phyloP scores from a whole-genome alignment of 164 flowering plant genomes.

The Aristolochia fimbriata region DNA sequence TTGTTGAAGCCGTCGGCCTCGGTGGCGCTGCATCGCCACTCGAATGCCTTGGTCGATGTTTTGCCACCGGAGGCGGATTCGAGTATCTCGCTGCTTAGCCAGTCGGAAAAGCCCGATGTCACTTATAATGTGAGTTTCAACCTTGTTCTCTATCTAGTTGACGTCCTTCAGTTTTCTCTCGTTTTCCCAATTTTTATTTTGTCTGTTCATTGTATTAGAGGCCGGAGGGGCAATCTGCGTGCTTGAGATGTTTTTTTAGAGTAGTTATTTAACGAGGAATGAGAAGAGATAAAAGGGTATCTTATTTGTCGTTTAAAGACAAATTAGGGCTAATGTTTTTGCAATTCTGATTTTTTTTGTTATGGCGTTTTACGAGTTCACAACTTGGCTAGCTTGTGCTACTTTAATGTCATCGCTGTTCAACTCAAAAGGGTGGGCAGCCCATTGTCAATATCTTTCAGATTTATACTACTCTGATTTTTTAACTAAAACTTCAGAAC shows the following conservation, averaged over 20 bases:
- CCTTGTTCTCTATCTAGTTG: not conserved
- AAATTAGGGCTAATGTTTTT: not conserved
- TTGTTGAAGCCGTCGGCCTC: slow-evolving; percentile 82
- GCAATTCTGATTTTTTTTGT: not conserved
- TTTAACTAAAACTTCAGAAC: too few relatives aligned
- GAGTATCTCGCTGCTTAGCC: slow-evolving; percentile 83
- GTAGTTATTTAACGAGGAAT: too few relatives aligned
- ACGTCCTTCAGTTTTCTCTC: not conserved
- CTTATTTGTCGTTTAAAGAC: not conserved
- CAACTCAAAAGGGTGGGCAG: too few relatives aligned
- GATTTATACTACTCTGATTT: too few relatives aligned
- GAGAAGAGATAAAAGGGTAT: not conserved
- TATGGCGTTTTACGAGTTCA: not conserved
- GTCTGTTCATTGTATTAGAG: not conserved
- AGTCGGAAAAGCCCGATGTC: slow-evolving; percentile 96
- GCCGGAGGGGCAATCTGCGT: not conserved
- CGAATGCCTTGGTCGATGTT: slow-evolving; percentile 90
- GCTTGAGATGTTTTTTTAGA: too few relatives aligned
- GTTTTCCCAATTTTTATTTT: not conserved
- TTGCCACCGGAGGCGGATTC: slow-evolving; percentile 93
- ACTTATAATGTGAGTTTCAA: slow-evolving; percentile 53
- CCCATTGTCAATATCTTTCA: too few relatives aligned
- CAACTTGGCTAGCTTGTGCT: not conserved
- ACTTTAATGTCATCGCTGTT: too few relatives aligned
- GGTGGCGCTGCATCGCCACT: slow-evolving; percentile 86